Evolutionary conservation across 106 monocot species (phyloP).

Genomic region (Apostasia shenzhenica): DNA sequence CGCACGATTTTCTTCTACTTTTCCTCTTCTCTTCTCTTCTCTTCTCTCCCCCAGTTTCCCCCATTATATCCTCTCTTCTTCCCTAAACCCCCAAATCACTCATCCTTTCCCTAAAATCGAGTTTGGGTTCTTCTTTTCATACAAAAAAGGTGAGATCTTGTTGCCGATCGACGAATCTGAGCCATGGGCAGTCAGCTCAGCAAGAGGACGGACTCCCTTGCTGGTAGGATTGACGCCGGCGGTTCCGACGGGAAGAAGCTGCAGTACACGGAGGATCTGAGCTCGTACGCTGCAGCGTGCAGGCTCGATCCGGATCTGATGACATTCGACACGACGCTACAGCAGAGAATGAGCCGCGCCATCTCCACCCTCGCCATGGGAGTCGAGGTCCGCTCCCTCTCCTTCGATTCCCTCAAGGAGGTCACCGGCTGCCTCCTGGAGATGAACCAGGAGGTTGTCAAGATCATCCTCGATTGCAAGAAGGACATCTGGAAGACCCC

Average conservation of each 20-base stretch:
- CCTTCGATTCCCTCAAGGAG: conserved; percentile 33
- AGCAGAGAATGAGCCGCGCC: conserved; percentile 22
- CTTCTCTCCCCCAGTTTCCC: background rate
- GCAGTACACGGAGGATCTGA: conserved; percentile 15
- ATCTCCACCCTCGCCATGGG: conserved; percentile 28
- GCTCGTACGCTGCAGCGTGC: conserved; percentile 35
- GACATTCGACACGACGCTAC: conserved; percentile 32
- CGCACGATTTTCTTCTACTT: background rate
- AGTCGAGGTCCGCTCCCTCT: conserved; percentile 31
- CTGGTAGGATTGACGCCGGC: background rate
- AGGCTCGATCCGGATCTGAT: conserved; percentile 23
- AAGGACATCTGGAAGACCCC: conserved; percentile 37
- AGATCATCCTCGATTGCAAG: conserved; percentile 30
- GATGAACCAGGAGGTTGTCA: conserved; percentile 36
- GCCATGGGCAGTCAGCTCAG: conserved; percentile 22
- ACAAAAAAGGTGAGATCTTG: background rate
- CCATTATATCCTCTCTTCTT: background rate
- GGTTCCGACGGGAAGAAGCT: background rate
- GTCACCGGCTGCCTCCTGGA: conserved; percentile 30
- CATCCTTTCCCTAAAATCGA: background rate
- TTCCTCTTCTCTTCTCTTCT: background rate
- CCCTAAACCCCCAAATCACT: background rate
- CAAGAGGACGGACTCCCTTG: conserved; percentile 14
- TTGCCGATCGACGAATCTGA: background rate
- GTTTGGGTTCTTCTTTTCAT: background rate